A percentile compares a stretch with the other conserved stretches of the same genome.
Evolutionary conservation across 768 basidiomycete species (phyloP).

Genomic region (Termitomyces sp.): DNA sequence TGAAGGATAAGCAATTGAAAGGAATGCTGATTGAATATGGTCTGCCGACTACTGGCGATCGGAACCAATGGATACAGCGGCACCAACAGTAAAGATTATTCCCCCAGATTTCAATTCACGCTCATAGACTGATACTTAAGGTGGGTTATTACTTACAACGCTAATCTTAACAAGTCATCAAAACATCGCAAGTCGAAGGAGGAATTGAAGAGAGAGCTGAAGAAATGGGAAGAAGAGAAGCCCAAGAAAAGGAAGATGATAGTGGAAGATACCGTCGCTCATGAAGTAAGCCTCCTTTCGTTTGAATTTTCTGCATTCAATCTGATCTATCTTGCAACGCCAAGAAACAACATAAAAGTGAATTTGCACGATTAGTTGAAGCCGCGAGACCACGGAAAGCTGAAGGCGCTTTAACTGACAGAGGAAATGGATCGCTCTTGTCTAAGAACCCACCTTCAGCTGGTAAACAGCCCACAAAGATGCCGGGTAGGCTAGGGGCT

Average conservation of each 20-base stretch:
- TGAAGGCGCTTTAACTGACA: background rate
- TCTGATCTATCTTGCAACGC: background rate
- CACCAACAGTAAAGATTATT: conserved; percentile 50
- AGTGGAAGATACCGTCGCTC: conserved; percentile 32
- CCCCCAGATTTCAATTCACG: background rate
- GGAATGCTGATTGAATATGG: conserved; percentile 51
- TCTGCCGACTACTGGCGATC: conserved; percentile 50
- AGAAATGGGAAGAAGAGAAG: conserved; percentile 53
- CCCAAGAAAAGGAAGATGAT: conserved; percentile 35
- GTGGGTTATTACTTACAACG: conserved; percentile 69
- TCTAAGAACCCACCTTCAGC: conserved; percentile 7
- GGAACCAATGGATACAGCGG: conserved; percentile 45
- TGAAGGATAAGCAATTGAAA: conserved; percentile 58
- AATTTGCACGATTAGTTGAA: conserved; percentile 36
- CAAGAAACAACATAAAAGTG: conserved; percentile 36
- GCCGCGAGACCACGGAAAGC: conserved; percentile 24
- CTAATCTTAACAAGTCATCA: conserved; percentile 59
- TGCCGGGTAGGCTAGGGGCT: background rate
- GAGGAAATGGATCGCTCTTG: background rate
- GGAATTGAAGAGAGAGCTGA: conserved; percentile 50
- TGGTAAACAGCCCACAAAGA: background rate
- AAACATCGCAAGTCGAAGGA: conserved; percentile 39
- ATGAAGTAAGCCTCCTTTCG: conserved; percentile 30
- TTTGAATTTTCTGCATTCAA: background rate
- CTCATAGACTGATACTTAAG: conserved; percentile 26